A percentile compares a stretch with the other conserved stretches of the same genome.
These are phyloP conservation scores for Herpetomonas muscarum DNA, from an alignment of 208 protist genomes.

Conservation along the genomic window DNA sequence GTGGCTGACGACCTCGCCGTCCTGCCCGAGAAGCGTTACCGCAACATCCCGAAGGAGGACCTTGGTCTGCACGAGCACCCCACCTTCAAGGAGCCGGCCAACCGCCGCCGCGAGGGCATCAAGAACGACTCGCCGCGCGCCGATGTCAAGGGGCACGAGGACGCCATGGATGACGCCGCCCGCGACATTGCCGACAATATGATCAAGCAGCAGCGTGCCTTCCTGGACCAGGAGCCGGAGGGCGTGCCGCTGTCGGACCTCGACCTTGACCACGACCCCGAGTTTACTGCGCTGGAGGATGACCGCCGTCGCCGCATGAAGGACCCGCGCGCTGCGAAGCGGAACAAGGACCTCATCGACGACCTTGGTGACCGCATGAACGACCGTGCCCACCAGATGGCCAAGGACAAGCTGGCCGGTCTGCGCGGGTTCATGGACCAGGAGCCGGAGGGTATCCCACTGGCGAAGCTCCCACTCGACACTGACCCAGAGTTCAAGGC, in stretches of 20 bases:
- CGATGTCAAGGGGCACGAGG: constrained; percentile 24
- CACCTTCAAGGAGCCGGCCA: constrained; percentile 60
- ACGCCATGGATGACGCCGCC: constrained; percentile 62
- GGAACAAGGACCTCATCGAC: constrained; percentile 62
- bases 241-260: constrained; percentile 69
- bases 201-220: constrained; percentile 56
- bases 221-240: constrained; percentile 73
- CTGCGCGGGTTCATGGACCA: constrained; percentile 65
- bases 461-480: constrained; percentile 68
- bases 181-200: constrained; percentile 63
- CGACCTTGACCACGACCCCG: constrained; percentile 69
- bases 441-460: constrained; percentile 65
- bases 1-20: constrained; percentile 53
- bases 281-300: constrained; percentile 70
- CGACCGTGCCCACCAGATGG: constrained; percentile 56
- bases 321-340: constrained; percentile 51
- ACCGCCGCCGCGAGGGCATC: constrained; percentile 30
- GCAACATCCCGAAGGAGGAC: constrained; percentile 64
- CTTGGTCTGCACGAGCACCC: constrained; percentile 62
- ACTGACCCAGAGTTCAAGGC: constrained; percentile 73
- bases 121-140: constrained; percentile 13
- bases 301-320: constrained; percentile 52
- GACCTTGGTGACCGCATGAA: constrained; percentile 72
- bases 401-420: constrained; percentile 56
- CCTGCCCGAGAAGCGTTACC: constrained; percentile 49